Base-by-base conservation (phyloP, 1,284 basidiomycete species). In the Limonomyces culmigenus region DNA sequence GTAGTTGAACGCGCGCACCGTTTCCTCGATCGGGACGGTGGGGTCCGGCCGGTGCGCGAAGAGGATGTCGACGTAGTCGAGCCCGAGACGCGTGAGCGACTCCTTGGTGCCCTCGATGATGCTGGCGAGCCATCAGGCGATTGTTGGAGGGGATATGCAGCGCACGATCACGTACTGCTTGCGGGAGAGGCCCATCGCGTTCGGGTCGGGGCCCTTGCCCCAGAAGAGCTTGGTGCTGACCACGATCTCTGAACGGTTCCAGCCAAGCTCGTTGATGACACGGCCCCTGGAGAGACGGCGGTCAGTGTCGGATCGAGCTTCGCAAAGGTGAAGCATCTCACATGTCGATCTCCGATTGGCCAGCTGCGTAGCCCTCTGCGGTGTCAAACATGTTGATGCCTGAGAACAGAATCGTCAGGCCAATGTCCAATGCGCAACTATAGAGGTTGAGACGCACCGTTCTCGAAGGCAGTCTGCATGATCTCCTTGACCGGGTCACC, bases 101-200 rank as follows among this genome's bases (percentile, higher is more conserved):
- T 69, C 71, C 45, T 74, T 64, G 11, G 76, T 64, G 13, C 81
- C 85, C 54, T 91, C 84, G 45, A 91, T 69, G 43, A 86, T 73
- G 14, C n/a, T n/a, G n/a, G n/a, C n/a, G n/a, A n/a, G n/a, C n/a
- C n/a, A n/a, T n/a, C 19, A 11, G 5, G 12, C 20, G 15, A 8
- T n/a, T 34, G n/a, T 11, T 16, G 12, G 11, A 14, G n/a, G 23
- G 14, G 15, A 16, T 2, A n/a, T 16, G 33, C 23, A 27, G 33
- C 69, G 46, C 49, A 75, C 69, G n/a, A n/a, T n/a, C n/a, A n/a
- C n/a, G n/a, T n/a, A n/a, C n/a, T 86, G 81, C 56, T 86, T 87
- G 38, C 81, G 60, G n/a, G 68, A 70, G 14, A 79, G 57, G 18
- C 77, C 77, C 29, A 54, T 56, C 31, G 60, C 67, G 44, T 80